Conservation (phyloP, 2,329 filamentous ascomycete genomes). For the Ophiostoma perfectum region DNA sequence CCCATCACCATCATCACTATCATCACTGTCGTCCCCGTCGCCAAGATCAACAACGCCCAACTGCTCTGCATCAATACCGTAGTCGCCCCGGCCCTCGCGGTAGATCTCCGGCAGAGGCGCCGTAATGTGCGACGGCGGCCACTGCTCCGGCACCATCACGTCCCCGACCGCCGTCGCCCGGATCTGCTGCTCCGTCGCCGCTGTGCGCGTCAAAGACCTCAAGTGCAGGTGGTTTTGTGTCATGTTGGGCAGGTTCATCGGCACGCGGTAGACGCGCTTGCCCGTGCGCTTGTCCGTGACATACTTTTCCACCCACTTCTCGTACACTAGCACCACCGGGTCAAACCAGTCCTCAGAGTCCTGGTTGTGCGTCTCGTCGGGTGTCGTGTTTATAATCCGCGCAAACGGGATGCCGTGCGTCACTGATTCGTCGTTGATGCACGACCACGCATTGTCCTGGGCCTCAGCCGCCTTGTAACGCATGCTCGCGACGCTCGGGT, state of each 20-base stretch:
- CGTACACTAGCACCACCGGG: constrained; percentile 24
- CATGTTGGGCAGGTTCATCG: constrained; percentile 21
- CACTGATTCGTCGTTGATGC: constrained; percentile 16
- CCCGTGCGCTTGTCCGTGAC: constrained; percentile 2
- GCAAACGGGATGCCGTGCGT: neutral
- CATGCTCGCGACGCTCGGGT: neutral
- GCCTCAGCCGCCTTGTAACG: neutral
- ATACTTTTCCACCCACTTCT: constrained; percentile 24
- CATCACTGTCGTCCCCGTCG: neutral
- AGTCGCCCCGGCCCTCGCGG: neutral
- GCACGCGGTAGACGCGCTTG: constrained; percentile 21
- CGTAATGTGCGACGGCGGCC: constrained; percentile 5
- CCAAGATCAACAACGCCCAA: neutral
- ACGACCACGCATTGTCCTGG: constrained; percentile 16
- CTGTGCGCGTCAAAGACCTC: neutral
- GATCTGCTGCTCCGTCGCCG: neutral
- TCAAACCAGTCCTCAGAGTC: constrained; percentile 18
- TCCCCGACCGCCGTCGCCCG: neutral
- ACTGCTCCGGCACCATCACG: constrained; percentile 10
- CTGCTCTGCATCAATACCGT: neutral
- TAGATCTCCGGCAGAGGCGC: neutral
- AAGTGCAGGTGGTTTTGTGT: neutral
- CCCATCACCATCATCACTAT: neutral
- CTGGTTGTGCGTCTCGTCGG: neutral
- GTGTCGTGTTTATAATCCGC: constrained; percentile 21